Percentiles rank a stretch among this genome's conserved stretches.
Conservation (phyloP, 352 stramenopile genomes). For the Blastocystis sp. region DNA sequence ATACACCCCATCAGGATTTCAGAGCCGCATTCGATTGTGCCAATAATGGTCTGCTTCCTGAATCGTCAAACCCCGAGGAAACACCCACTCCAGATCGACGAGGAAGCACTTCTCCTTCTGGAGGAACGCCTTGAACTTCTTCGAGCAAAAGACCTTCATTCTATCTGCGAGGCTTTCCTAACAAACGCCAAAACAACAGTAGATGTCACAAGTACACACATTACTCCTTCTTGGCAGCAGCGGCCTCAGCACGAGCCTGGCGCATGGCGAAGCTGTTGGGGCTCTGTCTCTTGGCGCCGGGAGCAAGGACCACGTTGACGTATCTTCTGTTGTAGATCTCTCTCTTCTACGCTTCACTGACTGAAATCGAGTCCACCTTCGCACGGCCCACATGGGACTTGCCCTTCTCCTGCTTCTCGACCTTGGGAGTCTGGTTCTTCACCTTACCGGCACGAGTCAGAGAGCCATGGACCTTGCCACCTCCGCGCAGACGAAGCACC, state of each 20-base stretch:
- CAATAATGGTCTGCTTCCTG: slow-evolving; percentile 10
- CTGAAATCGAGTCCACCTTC: slow-evolving; percentile 72
- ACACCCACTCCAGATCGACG: slow-evolving; percentile 20
- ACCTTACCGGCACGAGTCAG: slow-evolving; percentile 99
- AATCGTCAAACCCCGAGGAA: background rate
- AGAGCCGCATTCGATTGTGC: slow-evolving; percentile 22
- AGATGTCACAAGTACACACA: slow-evolving; percentile 53
- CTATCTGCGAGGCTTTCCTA: background rate
- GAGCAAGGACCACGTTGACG: slow-evolving; percentile 94
- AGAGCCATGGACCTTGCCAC: slow-evolving; percentile 95
- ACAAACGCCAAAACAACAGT: background rate
- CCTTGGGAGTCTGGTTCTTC: slow-evolving; percentile 99
- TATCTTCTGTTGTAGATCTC: slow-evolving; percentile 99
- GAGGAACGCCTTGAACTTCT: slow-evolving; percentile 26
- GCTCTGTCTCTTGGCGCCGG: slow-evolving; percentile 92
- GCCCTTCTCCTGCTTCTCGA: slow-evolving; percentile 93
- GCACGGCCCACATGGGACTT: slow-evolving; percentile 90
- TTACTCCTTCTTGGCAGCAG: slow-evolving; percentile 83
- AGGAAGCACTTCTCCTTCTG: slow-evolving; percentile 36
- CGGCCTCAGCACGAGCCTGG: slow-evolving; percentile 70
- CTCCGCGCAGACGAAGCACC: slow-evolving; percentile 89
- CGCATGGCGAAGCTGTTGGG: slow-evolving; percentile 93
- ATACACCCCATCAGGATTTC: slow-evolving; percentile 42
- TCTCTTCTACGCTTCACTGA: slow-evolving; percentile 84
- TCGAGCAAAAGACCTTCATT: slow-evolving; percentile 59